Base-by-base conservation (phyloP, 2,329 filamentous ascomycete genomes). In the Plenodomus lindquistii region DNA sequence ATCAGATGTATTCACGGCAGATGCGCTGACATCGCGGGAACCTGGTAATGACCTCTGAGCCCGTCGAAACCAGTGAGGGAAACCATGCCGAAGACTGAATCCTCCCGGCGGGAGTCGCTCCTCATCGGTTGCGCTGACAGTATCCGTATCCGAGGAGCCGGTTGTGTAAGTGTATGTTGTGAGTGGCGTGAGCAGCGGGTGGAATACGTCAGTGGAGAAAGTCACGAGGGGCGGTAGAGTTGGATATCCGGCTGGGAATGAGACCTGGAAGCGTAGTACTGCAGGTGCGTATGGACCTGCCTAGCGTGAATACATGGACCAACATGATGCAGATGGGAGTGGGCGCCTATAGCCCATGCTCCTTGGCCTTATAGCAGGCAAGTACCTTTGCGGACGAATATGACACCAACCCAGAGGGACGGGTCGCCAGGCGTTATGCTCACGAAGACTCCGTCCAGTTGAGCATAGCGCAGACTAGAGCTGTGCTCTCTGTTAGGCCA, bases 161-260 rank as follows among this genome's bases (percentile, higher is more conserved):
- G 89, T 91, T 36, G 90, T 88, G 76, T 96, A 95, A 67, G 90
- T 94, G 74, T 96, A 95, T 3, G 91, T 96, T n/a, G 91, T 96
- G 53, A 95, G 80, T 31, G 94, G 92, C 7, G 92, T 91, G 59
- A 97, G 86, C 36, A 99, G 80, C 16, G 93, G 93, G 70, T 99
- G 93, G 72, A 97, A 99, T 59, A 97, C 87, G 69, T 97, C 93
- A 60, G 90, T 95, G 38, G 85, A 83, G 73, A 99, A 96, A 45
- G 87, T 93, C 57, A 99, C 84, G 16, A 92, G 79, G 9, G 94
- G 94, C 42, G 93, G 89, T 17, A 89, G 76, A 42, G 80, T 76
- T 11, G 93, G 93, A 69, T 95, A 97, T 34, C 82, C 81, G 52
- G 87, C 80, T 29, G 92, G 89, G 64, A 97, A 97, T 19, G 86